Conservation (phyloP, 805 yeast genomes). For the Candida orba region DNA sequence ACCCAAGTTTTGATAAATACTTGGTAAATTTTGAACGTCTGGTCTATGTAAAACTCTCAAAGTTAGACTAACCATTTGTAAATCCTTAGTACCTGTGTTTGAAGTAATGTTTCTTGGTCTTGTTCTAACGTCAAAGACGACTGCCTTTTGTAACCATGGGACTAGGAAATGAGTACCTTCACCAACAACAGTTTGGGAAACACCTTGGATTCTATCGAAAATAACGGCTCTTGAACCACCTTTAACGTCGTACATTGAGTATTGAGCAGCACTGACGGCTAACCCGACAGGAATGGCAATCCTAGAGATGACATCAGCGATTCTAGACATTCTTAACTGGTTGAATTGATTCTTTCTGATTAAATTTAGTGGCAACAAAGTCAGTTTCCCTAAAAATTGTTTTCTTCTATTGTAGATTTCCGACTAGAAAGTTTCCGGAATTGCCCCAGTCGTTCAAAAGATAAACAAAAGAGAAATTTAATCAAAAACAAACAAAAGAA, state of each 20-base stretch:
- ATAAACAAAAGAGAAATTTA: not conserved
- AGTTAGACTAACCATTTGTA: conserved; percentile 92
- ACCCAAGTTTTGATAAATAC: conserved; percentile 86
- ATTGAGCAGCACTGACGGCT: conserved; percentile 64
- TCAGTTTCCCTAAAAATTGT: not conserved
- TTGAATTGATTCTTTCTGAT: not conserved
- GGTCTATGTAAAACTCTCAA: conserved; percentile 93
- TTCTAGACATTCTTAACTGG: conserved; percentile 30
- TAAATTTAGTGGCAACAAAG: conserved; percentile 6
- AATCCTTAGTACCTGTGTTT: conserved; percentile 93
- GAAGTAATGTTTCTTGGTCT: conserved; percentile 90
- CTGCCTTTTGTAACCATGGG: conserved; percentile 94
- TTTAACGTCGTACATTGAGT: conserved; percentile 86
- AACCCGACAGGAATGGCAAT: conserved; percentile 69
- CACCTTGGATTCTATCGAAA: conserved; percentile 87
- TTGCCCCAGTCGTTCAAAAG: not conserved
- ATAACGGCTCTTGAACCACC: conserved; percentile 96
- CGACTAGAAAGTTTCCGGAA: not conserved
- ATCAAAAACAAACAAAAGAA: too few relatives aligned
- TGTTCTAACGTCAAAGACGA: conserved; percentile 89
- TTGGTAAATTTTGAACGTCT: conserved; percentile 73
- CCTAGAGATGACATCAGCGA: conserved; percentile 33
- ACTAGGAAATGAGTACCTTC: conserved; percentile 95
- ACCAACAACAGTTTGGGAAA: conserved; percentile 79
- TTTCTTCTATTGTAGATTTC: too few relatives aligned